Evolutionary conservation across 306 rosid genomes (phyloP).

Genomic region (Medicago ruthenica): DNA sequence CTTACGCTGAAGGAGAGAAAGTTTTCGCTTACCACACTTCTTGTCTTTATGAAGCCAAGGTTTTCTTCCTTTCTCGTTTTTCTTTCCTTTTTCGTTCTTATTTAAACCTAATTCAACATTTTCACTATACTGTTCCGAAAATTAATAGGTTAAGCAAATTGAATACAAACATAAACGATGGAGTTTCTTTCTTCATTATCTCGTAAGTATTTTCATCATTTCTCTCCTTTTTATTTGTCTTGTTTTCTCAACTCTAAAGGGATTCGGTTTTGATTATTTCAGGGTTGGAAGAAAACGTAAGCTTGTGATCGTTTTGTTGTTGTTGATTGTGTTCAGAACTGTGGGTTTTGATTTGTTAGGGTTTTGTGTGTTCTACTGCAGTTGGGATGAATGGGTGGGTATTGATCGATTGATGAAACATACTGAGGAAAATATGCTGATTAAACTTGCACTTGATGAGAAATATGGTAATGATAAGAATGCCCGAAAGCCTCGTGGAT

Average conservation of each 20-base stretch:
- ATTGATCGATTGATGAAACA: constrained; percentile 70
- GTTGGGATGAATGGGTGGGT: constrained; percentile 95
- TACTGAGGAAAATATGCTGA: constrained; percentile 63
- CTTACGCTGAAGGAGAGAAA: constrained; percentile 62
- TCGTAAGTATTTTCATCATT: constrained; percentile 49
- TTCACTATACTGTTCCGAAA: not conserved
- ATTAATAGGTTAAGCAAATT: constrained; percentile 54
- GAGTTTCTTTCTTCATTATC: constrained; percentile 74
- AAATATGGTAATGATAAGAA: constrained; percentile 55
- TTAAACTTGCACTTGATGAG: constrained; percentile 45
- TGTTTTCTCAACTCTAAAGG: not conserved
- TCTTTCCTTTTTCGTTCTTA: constrained; percentile 27
- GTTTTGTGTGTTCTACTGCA: constrained; percentile 40
- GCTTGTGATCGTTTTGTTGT: not conserved
- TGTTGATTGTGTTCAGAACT: not conserved
- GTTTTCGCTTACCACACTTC: constrained; percentile 60
- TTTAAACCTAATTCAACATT: constrained; percentile 11
- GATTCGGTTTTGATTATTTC: constrained; percentile 40
- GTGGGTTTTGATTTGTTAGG: constrained; percentile 26
- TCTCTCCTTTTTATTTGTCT: not conserved
- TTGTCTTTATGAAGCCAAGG: constrained; percentile 77
- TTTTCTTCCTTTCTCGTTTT: not conserved
- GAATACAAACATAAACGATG: constrained; percentile 48
- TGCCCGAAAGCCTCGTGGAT: constrained; percentile 42
- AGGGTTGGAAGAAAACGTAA: constrained; percentile 95